Conservation (phyloP, 1,284 basidiomycete genomes). For the Fomitopsis palustris region DNA sequence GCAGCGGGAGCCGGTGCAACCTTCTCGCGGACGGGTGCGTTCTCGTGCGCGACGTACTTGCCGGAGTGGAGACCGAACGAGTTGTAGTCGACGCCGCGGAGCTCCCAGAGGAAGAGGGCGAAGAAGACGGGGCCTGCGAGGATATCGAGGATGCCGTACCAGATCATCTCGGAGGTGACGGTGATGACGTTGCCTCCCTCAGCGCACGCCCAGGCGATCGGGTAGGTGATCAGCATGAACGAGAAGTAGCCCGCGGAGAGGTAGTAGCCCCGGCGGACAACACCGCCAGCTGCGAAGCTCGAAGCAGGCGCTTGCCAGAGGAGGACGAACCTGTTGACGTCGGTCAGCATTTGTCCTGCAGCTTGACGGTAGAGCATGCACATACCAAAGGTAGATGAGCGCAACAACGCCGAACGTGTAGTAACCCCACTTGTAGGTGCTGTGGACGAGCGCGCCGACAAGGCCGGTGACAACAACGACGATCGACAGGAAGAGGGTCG, state of each 20-base stretch:
- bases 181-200: slow-evolving; percentile 43
- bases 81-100: slow-evolving; percentile 21
- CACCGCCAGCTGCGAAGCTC: slow-evolving; percentile 31
- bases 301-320: slow-evolving; percentile 24
- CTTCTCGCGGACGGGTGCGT: not conserved
- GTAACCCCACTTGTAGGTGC: slow-evolving; percentile 47
- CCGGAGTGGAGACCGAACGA: slow-evolving; percentile 21
- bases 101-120: slow-evolving; percentile 23
- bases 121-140: slow-evolving; percentile 47
- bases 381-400: slow-evolving; percentile 41
- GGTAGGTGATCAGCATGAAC: slow-evolving; percentile 50
- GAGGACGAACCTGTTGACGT: slow-evolving; percentile 28
- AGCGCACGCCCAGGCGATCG: slow-evolving; percentile 39
- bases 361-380: not conserved
- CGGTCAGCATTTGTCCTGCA: slow-evolving; percentile 5
- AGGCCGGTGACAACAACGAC: slow-evolving; percentile 47
- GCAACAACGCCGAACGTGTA: slow-evolving; percentile 40
- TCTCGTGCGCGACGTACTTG: slow-evolving; percentile 15
- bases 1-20: not conserved
- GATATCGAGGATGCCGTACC: slow-evolving; percentile 59
- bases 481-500: slow-evolving; percentile 45
- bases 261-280: slow-evolving; percentile 37
- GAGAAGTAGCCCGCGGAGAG: slow-evolving; percentile 37
- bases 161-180: slow-evolving; percentile 41
- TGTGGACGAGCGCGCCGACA: slow-evolving; percentile 40